Base-by-base conservation (phyloP, 768 basidiomycete species). In the Ephemerocybe angulata region DNA sequence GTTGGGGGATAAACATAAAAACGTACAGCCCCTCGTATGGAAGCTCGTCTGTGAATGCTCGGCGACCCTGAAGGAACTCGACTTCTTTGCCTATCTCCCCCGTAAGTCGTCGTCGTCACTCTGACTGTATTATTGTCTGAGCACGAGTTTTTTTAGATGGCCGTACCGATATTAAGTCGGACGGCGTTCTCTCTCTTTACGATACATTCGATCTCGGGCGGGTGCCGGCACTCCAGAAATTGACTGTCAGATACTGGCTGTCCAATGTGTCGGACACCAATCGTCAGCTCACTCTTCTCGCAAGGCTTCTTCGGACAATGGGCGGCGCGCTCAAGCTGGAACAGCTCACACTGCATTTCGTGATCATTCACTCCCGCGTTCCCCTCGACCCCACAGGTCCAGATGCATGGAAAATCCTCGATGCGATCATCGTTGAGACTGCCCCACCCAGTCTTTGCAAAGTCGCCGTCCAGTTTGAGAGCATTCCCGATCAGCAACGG, bases 41-140 rank as follows among this genome's bases (percentile, higher is more conserved):
- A 28, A 30, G 17, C 46, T 30, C 1, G 46, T 13, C 15, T 11
- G 4, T 10, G 25, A 17, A 21, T 48, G 46, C 27, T 19, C 46
- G 11, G 13, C 46, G 13, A 48, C 46, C 25, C 25, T 48, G 17
- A 28, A 48, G 28, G 46, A 48, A 17, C 27, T 48, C 4, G 46
- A 48, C 24, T 48, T 48, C 46, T 48, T 48, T 30, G 46, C 46
- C 15, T 48, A 48, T 48, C 28, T 48, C 4, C 46, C 46, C 2
- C 30, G 46, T 48, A 21, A 48, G 17, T 11, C 27, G 7, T 22
- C n/a, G n/a, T n/a, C n/a, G n/a, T n/a, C n/a, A n/a, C 21, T 21
- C 40, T 8, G 8, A 30, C 17, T 17, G n/a, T 3, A 25, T 30
- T 4, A 24, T 3, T 29, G 21, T 30, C 4, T 27, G 27, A 24